Percentiles rank a stretch among this genome's conserved stretches.
These are phyloP conservation scores for Beauveria brongniartii DNA, from an alignment of 2,329 filamentous ascomycete genomes.

Conservation along the genomic window DNA sequence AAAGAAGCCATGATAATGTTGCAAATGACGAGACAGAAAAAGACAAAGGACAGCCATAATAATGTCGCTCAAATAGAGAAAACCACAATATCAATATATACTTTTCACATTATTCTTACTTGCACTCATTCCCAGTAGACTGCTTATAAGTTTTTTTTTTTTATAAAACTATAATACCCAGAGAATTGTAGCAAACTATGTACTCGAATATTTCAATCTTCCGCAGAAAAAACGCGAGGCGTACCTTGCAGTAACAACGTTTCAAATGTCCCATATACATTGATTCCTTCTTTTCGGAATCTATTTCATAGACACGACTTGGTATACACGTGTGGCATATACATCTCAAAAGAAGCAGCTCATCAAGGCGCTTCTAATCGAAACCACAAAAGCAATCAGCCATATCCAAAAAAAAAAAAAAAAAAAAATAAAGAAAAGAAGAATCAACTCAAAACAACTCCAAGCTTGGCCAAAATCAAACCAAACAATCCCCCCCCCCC, in stretches of 20 bases:
- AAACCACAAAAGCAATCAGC: neutral
- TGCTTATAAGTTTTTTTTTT: neutral
- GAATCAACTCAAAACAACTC: neutral
- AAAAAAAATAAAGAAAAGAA: neutral
- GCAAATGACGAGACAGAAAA: too few species aligned
- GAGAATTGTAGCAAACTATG: conserved; percentile 2
- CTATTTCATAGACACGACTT: neutral
- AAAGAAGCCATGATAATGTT: too few species aligned
- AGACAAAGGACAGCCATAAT: too few species aligned
- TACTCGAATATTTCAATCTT: neutral
- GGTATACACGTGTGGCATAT: neutral
- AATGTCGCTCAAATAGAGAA: too few species aligned
- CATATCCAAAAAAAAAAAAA: neutral
- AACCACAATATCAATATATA: too few species aligned
- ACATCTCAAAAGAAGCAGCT: neutral
- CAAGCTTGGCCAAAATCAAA: neutral
- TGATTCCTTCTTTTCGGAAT: neutral
- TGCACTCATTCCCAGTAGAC: neutral
- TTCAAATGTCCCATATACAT: conserved; percentile 1
- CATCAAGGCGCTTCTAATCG: neutral
- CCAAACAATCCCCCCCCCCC: neutral
- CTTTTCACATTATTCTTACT: too few species aligned
- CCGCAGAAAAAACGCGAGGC: neutral
- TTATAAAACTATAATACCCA: neutral
- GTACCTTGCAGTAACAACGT: neutral